A percentile compares a stretch with the other conserved stretches of the same genome.
Conservation (phyloP, 768 basidiomycete species). For the Pholiota conissans region DNA sequence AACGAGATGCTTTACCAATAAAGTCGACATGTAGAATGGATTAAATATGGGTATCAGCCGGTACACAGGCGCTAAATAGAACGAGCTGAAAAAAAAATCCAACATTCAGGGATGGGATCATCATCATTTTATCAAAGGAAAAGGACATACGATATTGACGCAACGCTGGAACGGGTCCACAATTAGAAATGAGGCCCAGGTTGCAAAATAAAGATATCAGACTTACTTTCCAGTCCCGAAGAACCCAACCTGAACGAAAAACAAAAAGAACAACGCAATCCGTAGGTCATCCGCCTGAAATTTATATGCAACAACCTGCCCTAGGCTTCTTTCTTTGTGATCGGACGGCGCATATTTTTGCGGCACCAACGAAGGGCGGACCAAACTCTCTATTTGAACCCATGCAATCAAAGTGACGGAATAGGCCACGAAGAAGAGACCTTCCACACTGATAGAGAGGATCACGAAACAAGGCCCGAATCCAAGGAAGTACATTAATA, state of each 20-base stretch:
- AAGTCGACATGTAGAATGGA: conserved; percentile 78
- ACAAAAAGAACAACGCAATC: conserved; percentile 79
- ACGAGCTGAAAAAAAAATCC: conserved; percentile 46
- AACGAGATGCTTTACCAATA: conserved; percentile 57
- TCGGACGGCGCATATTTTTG: conserved; percentile 1
- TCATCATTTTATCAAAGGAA: not conserved
- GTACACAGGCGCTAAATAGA: conserved; percentile 87
- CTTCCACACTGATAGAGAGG: conserved; percentile 81
- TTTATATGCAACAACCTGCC: conserved; percentile 28
- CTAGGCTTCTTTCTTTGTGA: conserved; percentile 8
- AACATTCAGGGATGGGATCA: not conserved
- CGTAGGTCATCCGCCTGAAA: conserved; percentile 65
- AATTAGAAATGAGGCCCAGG: conserved; percentile 1
- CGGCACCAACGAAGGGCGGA: conserved; percentile 18
- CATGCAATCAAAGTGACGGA: conserved; percentile 62
- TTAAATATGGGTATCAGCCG: conserved; percentile 84
- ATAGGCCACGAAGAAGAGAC: conserved; percentile 76
- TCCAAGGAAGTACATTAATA: conserved; percentile 65
- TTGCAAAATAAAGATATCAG: not conserved
- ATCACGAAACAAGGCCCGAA: conserved; percentile 77
- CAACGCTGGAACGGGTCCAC: conserved; percentile 50
- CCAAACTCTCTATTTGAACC: conserved; percentile 59
- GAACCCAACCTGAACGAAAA: conserved; percentile 85
- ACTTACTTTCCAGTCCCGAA: conserved; percentile 84
- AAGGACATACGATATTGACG: conserved; percentile 73